These are phyloP conservation scores for Hypoxylon fragiforme DNA, from an alignment of 495 filamentous ascomycete genomes.

Conservation along the genomic window DNA sequence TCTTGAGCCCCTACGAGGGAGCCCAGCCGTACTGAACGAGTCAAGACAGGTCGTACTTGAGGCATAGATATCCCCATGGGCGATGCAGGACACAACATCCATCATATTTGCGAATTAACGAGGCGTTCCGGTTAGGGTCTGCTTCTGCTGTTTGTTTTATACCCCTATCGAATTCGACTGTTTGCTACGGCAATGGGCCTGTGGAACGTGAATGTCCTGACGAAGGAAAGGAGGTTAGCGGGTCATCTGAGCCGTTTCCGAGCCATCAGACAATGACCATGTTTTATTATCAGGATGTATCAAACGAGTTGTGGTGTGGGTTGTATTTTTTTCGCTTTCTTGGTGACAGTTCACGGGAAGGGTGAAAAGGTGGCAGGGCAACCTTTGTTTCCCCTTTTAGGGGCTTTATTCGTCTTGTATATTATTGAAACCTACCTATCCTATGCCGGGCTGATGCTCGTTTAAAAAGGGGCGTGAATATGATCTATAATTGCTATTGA, in stretches of 20 bases:
- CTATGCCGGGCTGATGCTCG: constrained; percentile 14
- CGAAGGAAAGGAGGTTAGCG: constrained; percentile 31
- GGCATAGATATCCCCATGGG: constrained; percentile 37
- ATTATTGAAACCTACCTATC: constrained; percentile 32
- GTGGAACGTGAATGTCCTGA: constrained; percentile 38
- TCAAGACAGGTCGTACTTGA: constrained; percentile 39
- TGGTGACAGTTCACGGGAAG: constrained; percentile 15
- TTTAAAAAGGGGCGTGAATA: constrained; percentile 29
- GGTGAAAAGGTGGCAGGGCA: constrained; percentile 26
- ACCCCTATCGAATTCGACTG: constrained; percentile 37
- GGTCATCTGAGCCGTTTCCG: constrained; percentile 30
- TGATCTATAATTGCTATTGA: constrained; percentile 30
- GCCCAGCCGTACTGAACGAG: constrained; percentile 35
- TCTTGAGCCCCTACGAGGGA: constrained; percentile 42
- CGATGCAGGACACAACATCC: constrained; percentile 25
- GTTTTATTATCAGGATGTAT: constrained; percentile 32
- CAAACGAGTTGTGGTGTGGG: constrained; percentile 5
- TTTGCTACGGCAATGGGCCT: constrained; percentile 34
- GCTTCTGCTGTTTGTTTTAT: constrained; percentile 37
- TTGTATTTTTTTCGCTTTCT: constrained; percentile 15
- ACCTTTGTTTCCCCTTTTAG: not conserved
- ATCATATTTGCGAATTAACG: constrained; percentile 35
- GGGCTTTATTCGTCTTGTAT: constrained; percentile 36
- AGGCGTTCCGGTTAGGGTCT: constrained; percentile 38
- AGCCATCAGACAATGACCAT: constrained; percentile 31